A percentile compares a stretch with the other conserved stretches of the same genome.
These are phyloP conservation scores for Mariannaea elegans DNA, from an alignment of 2,329 filamentous ascomycete species.

Conservation along the genomic window DNA sequence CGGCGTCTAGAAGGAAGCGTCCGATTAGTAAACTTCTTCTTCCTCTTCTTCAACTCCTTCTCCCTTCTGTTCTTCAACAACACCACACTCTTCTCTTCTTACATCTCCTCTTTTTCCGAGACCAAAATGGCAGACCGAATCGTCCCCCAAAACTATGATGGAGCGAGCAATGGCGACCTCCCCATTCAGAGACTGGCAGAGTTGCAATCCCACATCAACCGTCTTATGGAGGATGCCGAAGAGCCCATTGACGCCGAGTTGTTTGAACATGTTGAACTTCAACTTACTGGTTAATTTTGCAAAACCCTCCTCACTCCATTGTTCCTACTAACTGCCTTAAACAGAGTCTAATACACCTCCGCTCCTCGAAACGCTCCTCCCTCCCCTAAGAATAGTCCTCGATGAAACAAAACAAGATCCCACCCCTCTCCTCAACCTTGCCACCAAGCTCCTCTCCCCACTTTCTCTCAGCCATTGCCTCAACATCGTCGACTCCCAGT, in stretches of 20 bases:
- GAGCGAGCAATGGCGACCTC: constrained; percentile 17
- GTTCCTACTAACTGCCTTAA: neutral
- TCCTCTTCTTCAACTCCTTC: neutral
- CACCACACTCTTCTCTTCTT: neutral
- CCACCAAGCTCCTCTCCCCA: constrained; percentile 64
- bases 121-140: constrained; percentile 41
- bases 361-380: constrained; percentile 62
- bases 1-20: neutral
- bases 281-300: constrained; percentile 58
- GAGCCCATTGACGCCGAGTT: constrained; percentile 57
- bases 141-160: constrained; percentile 51
- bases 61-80: neutral
- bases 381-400: constrained; percentile 62
- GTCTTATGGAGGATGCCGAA: constrained; percentile 55
- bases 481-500: constrained; percentile 59
- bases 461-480: constrained; percentile 62
- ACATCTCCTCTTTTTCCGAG: neutral
- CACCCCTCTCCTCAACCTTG: constrained; percentile 58
- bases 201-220: constrained; percentile 62
- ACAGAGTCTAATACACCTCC: constrained; percentile 61
- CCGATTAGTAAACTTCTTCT: too few relatives aligned
- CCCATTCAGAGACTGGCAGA: constrained; percentile 62
- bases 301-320: neutral
- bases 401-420: constrained; percentile 61
- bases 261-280: constrained; percentile 67